A percentile compares a stretch with the other conserved stretches of the same genome.
These are phyloP conservation scores for Karstenula rhodostoma DNA, from an alignment of 2,329 filamentous ascomycete species.

Conservation along the genomic window DNA sequence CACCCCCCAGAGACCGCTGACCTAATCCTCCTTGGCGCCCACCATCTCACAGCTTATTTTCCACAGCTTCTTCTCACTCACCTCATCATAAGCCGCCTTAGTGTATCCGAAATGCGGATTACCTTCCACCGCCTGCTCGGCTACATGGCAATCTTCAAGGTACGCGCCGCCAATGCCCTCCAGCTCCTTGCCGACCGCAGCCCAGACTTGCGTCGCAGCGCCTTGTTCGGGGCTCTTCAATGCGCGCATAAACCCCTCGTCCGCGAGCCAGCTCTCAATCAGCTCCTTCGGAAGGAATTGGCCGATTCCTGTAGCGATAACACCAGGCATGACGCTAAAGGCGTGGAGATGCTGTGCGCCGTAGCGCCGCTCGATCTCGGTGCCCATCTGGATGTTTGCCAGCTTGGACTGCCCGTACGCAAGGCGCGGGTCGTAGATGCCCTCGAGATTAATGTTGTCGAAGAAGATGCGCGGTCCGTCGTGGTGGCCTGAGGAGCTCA, in stretches of 20 bases:
- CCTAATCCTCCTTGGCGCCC: conserved; percentile 13
- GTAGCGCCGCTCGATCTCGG: conserved; percentile 59
- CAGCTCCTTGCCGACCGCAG: conserved; percentile 38
- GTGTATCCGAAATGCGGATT: conserved; percentile 21
- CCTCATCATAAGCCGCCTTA: conserved; percentile 28
- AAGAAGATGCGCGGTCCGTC: background rate
- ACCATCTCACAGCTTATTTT: conserved; percentile 22
- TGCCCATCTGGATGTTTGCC: conserved; percentile 56
- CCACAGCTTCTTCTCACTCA: conserved; percentile 42
- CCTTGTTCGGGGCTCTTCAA: conserved; percentile 46
- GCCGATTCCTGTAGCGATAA: conserved; percentile 18
- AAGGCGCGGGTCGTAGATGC: conserved; percentile 3
- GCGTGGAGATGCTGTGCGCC: conserved; percentile 54
- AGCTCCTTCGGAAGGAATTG: conserved; percentile 3
- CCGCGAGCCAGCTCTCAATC: background rate
- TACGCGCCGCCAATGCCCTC: conserved; percentile 45
- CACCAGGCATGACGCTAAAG: conserved; percentile 56
- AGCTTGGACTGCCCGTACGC: conserved; percentile 56
- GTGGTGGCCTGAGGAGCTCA: conserved; percentile 47
- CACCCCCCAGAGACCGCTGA: no score
- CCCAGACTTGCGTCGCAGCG: conserved; percentile 47
- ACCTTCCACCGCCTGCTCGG: conserved; percentile 17
- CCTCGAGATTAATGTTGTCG: conserved; percentile 12
- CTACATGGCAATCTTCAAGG: conserved; percentile 34
- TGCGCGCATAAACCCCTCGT: background rate